Percentiles rank a stretch among this genome's conserved stretches.
Conservation (phyloP, 2,329 filamentous ascomycete genomes). For the Lecanicillium sp. region DNA sequence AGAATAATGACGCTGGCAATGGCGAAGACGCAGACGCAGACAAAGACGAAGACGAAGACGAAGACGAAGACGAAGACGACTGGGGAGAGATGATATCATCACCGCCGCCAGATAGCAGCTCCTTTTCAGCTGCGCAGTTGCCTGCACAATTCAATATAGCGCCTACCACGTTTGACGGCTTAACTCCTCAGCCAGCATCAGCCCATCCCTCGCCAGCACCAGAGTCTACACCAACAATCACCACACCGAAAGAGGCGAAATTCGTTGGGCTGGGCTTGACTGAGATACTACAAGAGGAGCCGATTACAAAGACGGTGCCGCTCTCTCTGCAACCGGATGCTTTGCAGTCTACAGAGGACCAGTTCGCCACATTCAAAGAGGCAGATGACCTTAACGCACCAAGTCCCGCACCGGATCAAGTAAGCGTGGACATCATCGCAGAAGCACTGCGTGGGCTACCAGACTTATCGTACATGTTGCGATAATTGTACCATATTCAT, state of each 20-base stretch:
- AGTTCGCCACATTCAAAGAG: not conserved
- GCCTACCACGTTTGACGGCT: not conserved
- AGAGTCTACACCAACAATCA: not conserved
- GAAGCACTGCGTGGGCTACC: conserved; percentile 5
- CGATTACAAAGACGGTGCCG: too few species aligned
- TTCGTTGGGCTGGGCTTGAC: too few species aligned
- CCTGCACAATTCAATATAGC: not conserved
- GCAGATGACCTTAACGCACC: too few species aligned
- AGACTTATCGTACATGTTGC: conserved; percentile 10
- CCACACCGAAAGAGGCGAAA: not conserved
- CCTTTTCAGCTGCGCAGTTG: not conserved
- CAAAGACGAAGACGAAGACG: conserved; percentile 15
- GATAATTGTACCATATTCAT: not conserved
- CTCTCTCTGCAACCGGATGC: too few species aligned
- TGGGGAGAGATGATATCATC: conserved; percentile 53
- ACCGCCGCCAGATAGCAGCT: conserved; percentile 12
- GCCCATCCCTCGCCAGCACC: not conserved
- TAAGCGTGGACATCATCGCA: not conserved
- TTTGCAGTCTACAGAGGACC: too few species aligned
- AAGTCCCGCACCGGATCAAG: not conserved
- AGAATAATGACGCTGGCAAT: too few species aligned
- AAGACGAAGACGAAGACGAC: conserved; percentile 43
- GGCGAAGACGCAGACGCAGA: not conserved
- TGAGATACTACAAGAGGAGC: too few species aligned
- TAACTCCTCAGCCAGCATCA: not conserved